Percentiles rank a stretch among this genome's conserved stretches.
Conservation (phyloP, 2,329 filamentous ascomycete species). For the Colletotrichum theobromicola region DNA sequence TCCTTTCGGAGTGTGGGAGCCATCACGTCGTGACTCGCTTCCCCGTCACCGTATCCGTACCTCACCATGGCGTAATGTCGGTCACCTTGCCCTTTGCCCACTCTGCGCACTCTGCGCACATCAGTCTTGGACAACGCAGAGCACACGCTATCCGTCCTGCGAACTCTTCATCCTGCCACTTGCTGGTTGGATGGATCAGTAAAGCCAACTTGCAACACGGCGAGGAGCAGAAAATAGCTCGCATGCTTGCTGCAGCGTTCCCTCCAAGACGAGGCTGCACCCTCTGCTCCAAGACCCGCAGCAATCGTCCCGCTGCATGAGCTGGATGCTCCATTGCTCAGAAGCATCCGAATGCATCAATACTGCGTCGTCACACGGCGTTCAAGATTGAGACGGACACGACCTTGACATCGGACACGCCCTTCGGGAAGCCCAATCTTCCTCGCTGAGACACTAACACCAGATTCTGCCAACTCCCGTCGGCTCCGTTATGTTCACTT, state of each 20-base stretch:
- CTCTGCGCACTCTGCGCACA: background rate
- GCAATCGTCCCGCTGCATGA: background rate
- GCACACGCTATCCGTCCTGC: background rate
- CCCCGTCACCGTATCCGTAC: background rate
- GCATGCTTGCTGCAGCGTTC: background rate
- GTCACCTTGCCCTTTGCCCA: background rate
- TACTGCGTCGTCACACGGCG: slow-evolving; percentile 4
- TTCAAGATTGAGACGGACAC: background rate
- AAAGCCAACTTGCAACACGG: background rate
- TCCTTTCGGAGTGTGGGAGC: background rate
- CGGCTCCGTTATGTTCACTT: background rate
- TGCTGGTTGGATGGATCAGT: background rate
- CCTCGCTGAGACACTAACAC: background rate
- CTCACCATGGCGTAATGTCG: background rate
- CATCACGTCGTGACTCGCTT: background rate
- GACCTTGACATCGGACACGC: background rate
- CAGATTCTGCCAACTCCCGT: slow-evolving; percentile 17
- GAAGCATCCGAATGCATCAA: background rate
- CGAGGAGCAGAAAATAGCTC: background rate
- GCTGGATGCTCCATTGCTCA: background rate
- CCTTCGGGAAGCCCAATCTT: background rate
- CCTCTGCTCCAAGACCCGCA: background rate
- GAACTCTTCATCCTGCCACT: background rate
- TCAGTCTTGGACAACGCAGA: background rate
- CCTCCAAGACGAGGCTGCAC: background rate